Conservation (phyloP, 768 basidiomycete species). For the Podaxis sp. region DNA sequence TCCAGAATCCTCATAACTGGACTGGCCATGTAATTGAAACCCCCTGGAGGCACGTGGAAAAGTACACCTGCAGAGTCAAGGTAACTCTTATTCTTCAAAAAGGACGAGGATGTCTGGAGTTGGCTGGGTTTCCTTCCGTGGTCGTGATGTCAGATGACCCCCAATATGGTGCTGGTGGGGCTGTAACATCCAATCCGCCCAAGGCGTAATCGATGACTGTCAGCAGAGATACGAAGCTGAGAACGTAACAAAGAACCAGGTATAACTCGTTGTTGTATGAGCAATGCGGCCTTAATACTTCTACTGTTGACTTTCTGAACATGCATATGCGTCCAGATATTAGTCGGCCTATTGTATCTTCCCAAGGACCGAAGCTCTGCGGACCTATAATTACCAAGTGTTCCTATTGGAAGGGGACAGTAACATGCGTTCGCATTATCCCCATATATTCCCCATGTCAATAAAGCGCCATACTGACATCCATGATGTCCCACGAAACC, state of each 20-base stretch:
- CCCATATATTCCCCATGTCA: background rate
- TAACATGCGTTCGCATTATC: background rate
- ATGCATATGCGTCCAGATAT: background rate
- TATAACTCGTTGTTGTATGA: background rate
- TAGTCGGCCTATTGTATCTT: background rate
- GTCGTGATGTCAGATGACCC: too few relatives aligned
- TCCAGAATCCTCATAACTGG: background rate
- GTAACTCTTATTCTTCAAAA: too few relatives aligned
- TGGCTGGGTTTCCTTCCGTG: too few relatives aligned
- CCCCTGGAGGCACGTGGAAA: background rate
- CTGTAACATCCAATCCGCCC: background rate
- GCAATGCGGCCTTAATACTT: too few relatives aligned
- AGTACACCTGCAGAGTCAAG: too few relatives aligned
- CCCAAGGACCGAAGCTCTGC: too few relatives aligned
- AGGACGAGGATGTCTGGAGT: too few relatives aligned
- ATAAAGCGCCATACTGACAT: background rate
- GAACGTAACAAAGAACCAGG: background rate
- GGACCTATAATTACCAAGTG: background rate
- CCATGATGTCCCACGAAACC: background rate
- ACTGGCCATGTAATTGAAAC: background rate
- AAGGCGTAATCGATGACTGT: background rate
- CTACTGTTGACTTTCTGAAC: too few relatives aligned
- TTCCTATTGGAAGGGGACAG: background rate
- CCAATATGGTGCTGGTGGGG: background rate
- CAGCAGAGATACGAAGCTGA: background rate